Conservation (phyloP, 176 grass and related monocot genomes). For the Tillandsia fasciculata region DNA sequence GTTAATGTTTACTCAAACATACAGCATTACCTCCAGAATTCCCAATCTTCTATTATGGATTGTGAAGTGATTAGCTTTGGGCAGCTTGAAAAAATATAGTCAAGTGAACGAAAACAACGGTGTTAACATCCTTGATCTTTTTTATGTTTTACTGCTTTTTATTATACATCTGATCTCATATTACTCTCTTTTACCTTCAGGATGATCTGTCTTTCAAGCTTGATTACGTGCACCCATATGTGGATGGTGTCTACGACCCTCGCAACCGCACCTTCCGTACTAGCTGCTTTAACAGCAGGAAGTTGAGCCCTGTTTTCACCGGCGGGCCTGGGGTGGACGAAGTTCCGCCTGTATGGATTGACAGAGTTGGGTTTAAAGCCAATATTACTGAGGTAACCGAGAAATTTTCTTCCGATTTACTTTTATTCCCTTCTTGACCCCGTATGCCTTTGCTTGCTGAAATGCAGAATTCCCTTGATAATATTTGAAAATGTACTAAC, state of each 20-base stretch:
- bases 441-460: background rate
- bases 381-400: slow-evolving; percentile 78
- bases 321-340: slow-evolving; percentile 75
- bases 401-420: slow-evolving; percentile 3
- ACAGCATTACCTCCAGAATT: background rate
- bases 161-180: slow-evolving; percentile 1
- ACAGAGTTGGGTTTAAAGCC: slow-evolving; percentile 87
- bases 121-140: background rate
- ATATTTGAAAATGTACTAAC: too few species aligned
- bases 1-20: background rate
- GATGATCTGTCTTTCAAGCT: slow-evolving; percentile 91
- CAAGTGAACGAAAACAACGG: background rate
- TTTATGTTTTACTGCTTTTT: background rate
- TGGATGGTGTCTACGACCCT: slow-evolving; percentile 69
- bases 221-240: slow-evolving; percentile 83
- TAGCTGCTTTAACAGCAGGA: slow-evolving; percentile 86
- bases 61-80: background rate
- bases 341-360: slow-evolving; percentile 86
- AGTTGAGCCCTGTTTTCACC: slow-evolving; percentile 89
- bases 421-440: background rate
- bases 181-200: slow-evolving; percentile 27
- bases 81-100: background rate
- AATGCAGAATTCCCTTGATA: too few species aligned
- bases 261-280: slow-evolving; percentile 81
- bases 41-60: background rate